Conservation (phyloP, 148 eudicot species). For the Rhododendron ferrugineum region DNA sequence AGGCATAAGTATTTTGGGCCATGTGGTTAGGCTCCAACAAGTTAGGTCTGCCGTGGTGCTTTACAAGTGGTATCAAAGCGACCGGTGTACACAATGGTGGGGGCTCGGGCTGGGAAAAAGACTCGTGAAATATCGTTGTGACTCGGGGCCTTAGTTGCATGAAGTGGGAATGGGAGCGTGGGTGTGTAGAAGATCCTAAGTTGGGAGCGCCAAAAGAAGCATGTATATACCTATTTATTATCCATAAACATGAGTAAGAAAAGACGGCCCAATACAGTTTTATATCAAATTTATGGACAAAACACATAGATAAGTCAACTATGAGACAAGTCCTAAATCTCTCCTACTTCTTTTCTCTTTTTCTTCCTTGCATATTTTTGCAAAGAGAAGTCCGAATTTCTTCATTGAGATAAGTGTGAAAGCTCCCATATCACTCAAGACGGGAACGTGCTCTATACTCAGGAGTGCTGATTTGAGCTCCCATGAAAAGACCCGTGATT, state of each 20-base stretch:
- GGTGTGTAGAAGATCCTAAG: neutral
- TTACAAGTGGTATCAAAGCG: neutral
- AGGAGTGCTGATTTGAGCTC: neutral
- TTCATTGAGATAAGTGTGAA: neutral
- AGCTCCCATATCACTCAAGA: neutral
- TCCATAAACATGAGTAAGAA: neutral
- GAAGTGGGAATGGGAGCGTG: neutral
- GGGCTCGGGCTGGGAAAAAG: neutral
- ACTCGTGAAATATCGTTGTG: neutral
- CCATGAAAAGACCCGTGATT: neutral
- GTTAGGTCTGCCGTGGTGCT: neutral
- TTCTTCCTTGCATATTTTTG: neutral
- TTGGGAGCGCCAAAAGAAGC: neutral
- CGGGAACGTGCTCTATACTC: too few species aligned
- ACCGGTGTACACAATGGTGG: neutral
- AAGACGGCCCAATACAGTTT: neutral
- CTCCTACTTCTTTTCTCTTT: neutral
- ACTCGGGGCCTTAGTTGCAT: neutral
- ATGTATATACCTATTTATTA: too few species aligned
- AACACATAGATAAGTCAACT: neutral
- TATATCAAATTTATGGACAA: neutral
- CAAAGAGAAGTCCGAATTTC: neutral
- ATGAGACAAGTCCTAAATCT: neutral
- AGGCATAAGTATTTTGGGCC: neutral
- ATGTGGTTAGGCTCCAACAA: neutral